Percentiles rank a stretch among this genome's conserved stretches.
Conservation (phyloP, 2,329 filamentous ascomycete genomes). For the Clarireedia paspali region DNA sequence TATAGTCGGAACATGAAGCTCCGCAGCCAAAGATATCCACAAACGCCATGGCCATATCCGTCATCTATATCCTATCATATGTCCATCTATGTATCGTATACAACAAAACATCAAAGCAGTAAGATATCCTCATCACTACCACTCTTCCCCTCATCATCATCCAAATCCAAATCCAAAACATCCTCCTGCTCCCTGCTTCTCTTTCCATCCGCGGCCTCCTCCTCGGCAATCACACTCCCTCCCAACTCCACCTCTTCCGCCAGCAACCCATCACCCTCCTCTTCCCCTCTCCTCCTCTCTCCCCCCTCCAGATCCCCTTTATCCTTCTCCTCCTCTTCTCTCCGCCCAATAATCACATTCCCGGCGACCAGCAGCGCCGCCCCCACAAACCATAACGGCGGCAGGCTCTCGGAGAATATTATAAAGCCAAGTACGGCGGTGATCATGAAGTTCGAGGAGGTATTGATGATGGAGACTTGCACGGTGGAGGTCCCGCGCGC, state of each 20-base stretch:
- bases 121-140: conserved; percentile 5
- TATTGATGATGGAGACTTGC: conserved; percentile 76
- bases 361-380: conserved; percentile 65
- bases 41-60: neutral
- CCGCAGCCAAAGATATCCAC: neutral
- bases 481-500: conserved; percentile 67
- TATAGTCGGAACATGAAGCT: no score
- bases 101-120: neutral
- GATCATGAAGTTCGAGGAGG: conserved; percentile 72
- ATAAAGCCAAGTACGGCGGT: conserved; percentile 63
- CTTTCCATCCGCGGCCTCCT: conserved; percentile 6
- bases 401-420: conserved; percentile 65
- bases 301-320: conserved; percentile 11
- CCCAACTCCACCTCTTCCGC: conserved; percentile 16
- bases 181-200: conserved; percentile 17
- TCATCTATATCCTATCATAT: neutral
- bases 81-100: neutral
- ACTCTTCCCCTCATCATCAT: conserved; percentile 8
- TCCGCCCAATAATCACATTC: conserved; percentile 68
- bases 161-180: conserved; percentile 20
- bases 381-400: conserved; percentile 69
- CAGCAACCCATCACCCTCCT: conserved; percentile 10
- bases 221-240: conserved; percentile 8
- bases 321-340: conserved; percentile 44
- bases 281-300: conserved; percentile 10